phyloP scores from a whole-genome alignment of 192 early-diverging fungal genomes.

The Lobosporangium transversale region DNA sequence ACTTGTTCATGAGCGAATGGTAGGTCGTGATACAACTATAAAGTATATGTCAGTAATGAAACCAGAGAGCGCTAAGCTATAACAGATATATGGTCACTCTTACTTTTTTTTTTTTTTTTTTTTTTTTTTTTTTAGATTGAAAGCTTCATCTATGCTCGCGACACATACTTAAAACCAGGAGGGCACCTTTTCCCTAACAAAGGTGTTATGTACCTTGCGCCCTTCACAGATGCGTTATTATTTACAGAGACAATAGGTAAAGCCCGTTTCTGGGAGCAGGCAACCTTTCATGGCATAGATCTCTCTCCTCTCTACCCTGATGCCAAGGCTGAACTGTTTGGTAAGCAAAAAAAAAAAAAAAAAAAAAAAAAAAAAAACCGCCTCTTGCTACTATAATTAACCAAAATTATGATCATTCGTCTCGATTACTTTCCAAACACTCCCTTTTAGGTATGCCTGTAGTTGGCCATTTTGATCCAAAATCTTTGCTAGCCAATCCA shows the following conservation, averaged over 20 bases:
- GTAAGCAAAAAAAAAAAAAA: constrained; percentile 41
- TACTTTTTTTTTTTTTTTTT: too few relatives aligned
- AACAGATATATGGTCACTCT: too few relatives aligned
- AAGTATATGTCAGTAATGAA: too few relatives aligned
- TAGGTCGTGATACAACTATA: constrained; percentile 54
- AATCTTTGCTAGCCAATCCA: constrained; percentile 76
- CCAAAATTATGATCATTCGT: too few relatives aligned
- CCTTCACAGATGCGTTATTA: constrained; percentile 77
- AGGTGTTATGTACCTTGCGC: constrained; percentile 91
- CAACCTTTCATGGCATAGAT: constrained; percentile 93
- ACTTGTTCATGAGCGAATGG: constrained; percentile 97
- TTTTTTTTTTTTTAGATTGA: constrained; percentile 66
- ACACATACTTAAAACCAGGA: constrained; percentile 91
- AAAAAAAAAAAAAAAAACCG: too few relatives aligned
- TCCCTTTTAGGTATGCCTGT: constrained; percentile 77
- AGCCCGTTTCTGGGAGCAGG: constrained; percentile 87
- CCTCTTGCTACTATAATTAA: too few relatives aligned
- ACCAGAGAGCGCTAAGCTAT: too few relatives aligned
- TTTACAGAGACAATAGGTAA: constrained; percentile 97
- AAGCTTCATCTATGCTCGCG: constrained; percentile 86
- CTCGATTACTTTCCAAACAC: not conserved
- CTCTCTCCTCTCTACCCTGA: constrained; percentile 83
- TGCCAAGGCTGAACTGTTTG: constrained; percentile 92
- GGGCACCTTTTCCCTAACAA: constrained; percentile 91
- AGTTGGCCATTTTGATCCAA: constrained; percentile 92